Percentiles rank a stretch among this genome's conserved stretches.
Evolutionary conservation across 2,329 filamentous ascomycete species (phyloP).

Genomic region (Colletotrichum zoysiae): DNA sequence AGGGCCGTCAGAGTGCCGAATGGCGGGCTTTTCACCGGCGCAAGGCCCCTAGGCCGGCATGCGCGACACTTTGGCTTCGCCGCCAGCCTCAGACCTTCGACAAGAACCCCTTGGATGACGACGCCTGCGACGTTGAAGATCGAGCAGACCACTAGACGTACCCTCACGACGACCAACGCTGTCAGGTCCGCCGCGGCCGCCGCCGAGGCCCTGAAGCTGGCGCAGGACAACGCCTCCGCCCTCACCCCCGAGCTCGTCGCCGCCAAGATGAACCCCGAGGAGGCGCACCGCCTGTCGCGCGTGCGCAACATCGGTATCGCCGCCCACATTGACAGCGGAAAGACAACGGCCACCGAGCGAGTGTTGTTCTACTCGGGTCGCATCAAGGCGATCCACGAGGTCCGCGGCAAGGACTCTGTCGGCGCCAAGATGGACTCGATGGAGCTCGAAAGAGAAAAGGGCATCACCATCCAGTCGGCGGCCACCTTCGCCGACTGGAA

Average conservation of each 20-base stretch:
- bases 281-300: conserved; percentile 81
- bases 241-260: conserved; percentile 74
- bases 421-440: conserved; percentile 99
- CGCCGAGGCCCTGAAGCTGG: conserved; percentile 63
- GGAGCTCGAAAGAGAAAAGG: conserved; percentile 98
- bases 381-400: conserved; percentile 97
- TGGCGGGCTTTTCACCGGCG: conserved; percentile 52
- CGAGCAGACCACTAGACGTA: conserved; percentile 43
- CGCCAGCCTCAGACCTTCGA: conserved; percentile 43
- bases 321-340: conserved; percentile 98
- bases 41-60: conserved; percentile 47
- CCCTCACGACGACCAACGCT: conserved; percentile 51
- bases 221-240: conserved; percentile 64
- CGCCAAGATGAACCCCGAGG: conserved; percentile 83
- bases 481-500: conserved; percentile 98
- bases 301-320: conserved; percentile 99
- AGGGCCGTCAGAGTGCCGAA: conserved; percentile 57
- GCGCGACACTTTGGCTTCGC: conserved; percentile 48
- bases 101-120: conserved; percentile 6
- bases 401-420: conserved; percentile 92
- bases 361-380: conserved; percentile 98
- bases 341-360: conserved; percentile 96
- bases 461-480: conserved; percentile 98
- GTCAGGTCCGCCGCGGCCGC: conserved; percentile 50
- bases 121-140: conserved; percentile 28